Evolutionary conservation across 2,329 filamentous ascomycete genomes (phyloP).

Genomic region (Fusarium caatingaense): DNA sequence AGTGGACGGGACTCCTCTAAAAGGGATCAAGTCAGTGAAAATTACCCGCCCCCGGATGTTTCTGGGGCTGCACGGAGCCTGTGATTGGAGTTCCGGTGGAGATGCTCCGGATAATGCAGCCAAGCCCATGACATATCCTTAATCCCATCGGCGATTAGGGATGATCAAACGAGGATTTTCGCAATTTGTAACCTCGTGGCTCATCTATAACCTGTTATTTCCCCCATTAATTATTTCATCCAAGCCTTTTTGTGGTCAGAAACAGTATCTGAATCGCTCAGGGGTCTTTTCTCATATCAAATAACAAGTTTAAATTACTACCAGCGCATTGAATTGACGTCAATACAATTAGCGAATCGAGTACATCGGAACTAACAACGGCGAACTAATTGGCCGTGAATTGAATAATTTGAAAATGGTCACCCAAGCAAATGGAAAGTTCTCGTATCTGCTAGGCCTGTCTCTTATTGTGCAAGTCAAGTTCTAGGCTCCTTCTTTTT

Average conservation of each 20-base stretch:
- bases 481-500: neutral
- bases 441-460: slow-evolving; percentile 18
- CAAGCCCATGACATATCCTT: slow-evolving; percentile 27
- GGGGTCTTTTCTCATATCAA: neutral
- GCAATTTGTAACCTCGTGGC: slow-evolving; percentile 3
- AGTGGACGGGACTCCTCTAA: neutral
- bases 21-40: neutral
- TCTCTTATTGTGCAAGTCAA: neutral
- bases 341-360: slow-evolving; percentile 18
- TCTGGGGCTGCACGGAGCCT: slow-evolving; percentile 24
- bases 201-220: slow-evolving; percentile 28
- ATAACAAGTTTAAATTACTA: slow-evolving; percentile 3
- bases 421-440: slow-evolving; percentile 12
- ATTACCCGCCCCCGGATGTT: slow-evolving; percentile 25
- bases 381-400: slow-evolving; percentile 2
- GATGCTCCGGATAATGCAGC: slow-evolving; percentile 34
- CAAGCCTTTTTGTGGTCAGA: slow-evolving; percentile 3
- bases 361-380: slow-evolving; percentile 24
- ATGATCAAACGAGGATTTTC: slow-evolving; percentile 1
- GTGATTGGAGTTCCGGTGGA: slow-evolving; percentile 38
- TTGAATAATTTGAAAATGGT: neutral
- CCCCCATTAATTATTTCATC: slow-evolving; percentile 1
- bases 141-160: slow-evolving; percentile 26
- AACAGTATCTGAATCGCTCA: neutral
- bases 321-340: slow-evolving; percentile 32